A percentile compares a stretch with the other conserved stretches of the same genome.
Evolutionary conservation across 169 alveolate species (phyloP).

Genomic region (Condylostoma magnum): DNA sequence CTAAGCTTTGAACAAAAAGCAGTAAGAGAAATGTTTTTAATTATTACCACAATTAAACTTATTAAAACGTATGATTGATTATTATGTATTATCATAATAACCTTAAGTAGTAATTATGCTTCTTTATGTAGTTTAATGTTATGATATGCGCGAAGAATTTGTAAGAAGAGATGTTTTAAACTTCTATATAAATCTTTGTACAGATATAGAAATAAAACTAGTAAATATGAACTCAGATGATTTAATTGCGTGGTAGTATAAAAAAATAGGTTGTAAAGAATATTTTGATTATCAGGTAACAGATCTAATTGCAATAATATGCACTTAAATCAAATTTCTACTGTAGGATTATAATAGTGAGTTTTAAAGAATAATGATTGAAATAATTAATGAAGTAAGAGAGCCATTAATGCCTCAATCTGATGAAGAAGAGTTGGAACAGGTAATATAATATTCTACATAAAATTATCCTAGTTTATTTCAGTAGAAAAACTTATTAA

Average conservation of each 20-base stretch:
- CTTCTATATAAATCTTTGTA: neutral
- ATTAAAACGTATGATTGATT: neutral
- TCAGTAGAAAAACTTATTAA: neutral
- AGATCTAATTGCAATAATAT: neutral
- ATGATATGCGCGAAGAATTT: neutral
- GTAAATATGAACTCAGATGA: neutral
- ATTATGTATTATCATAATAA: neutral
- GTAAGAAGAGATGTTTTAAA: neutral
- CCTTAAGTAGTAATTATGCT: neutral
- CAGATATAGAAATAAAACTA: neutral
- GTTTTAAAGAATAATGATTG: conserved; percentile 8
- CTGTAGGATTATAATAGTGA: neutral
- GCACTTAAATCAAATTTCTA: neutral
- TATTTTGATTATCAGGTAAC: neutral
- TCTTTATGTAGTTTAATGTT: neutral
- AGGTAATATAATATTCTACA: neutral
- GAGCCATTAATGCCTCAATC: neutral
- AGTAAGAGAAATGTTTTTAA: neutral
- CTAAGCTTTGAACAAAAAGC: neutral
- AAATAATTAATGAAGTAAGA: conserved; percentile 6
- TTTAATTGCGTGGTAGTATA: neutral
- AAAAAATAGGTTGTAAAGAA: neutral
- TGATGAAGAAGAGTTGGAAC: neutral
- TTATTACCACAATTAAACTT: neutral
- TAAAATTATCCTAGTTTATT: neutral